Evolutionary conservation across 2,329 filamentous ascomycete genomes (phyloP).

Genomic region (Cladosporium sp.): DNA sequence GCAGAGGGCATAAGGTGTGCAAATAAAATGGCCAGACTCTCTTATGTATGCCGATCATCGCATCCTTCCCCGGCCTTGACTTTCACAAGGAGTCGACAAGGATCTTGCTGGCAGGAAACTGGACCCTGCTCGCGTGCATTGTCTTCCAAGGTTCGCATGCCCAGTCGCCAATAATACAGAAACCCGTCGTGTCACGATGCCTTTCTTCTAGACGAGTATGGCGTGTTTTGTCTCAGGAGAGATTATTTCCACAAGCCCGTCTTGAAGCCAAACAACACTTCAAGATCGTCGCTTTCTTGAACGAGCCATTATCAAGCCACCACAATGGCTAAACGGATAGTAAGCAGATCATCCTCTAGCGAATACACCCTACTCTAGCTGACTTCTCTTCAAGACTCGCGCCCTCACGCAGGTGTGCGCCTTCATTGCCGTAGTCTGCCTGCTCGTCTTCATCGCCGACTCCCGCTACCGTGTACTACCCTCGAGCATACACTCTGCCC

Average conservation of each 20-base stretch:
- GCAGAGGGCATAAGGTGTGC: not conserved
- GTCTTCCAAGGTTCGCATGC: constrained; percentile 5
- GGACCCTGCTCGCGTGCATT: constrained; percentile 4
- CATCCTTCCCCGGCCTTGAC: constrained; percentile 5
- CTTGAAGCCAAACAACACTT: not conserved
- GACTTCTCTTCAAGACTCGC: constrained; percentile 40
- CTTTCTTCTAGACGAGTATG: not conserved
- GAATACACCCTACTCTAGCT: not conserved
- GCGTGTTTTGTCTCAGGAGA: not conserved
- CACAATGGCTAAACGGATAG: constrained; percentile 18
- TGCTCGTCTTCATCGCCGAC: constrained; percentile 80
- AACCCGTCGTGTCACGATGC: not conserved
- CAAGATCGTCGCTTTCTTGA: not conserved
- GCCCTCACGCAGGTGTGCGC: constrained; percentile 75
- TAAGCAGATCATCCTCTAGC: not conserved
- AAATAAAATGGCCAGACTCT: constrained; percentile 9
- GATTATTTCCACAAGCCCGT: not conserved
- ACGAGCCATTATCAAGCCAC: not conserved
- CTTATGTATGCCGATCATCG: not conserved
- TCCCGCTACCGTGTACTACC: constrained; percentile 85
- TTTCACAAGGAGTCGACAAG: not conserved
- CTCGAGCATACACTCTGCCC: constrained; percentile 78
- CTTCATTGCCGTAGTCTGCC: constrained; percentile 61
- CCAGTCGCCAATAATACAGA: not conserved
- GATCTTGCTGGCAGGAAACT: not conserved